Evolutionary conservation across 116 monocot species (phyloP), one percentile per base, ranked within the genome.

Genomic region (Zostera marina): DNA sequence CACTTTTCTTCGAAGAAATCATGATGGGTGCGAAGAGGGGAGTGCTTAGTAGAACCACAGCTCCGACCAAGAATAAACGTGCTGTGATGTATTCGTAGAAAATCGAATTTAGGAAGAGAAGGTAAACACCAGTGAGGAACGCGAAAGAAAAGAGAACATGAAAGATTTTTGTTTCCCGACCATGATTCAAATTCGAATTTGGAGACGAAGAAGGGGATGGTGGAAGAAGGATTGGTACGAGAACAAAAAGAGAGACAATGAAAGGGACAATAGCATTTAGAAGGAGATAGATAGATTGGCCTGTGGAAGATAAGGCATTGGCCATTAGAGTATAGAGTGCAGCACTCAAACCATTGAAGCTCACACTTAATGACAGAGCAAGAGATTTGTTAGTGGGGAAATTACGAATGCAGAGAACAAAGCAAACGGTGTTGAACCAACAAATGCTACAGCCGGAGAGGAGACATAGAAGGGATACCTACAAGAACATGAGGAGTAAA

Each of bases 381-480:
- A 87, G 67, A 22, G 87, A 52, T 41, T 76, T 67, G 76, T 76
- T 74, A 0, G 67, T 19, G 12, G 80, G 66, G 77, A 92, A 92
- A 58, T 74, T 87, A 14, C 65, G 75, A 44, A 73, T 68, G 76
- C 92, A 92, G 44, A 92, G 76, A 20, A 83, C 78, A 65, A 87
- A 92, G 72, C 87, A 87, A 3, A 92, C 70, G 0, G 92, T 92
- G 81, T 92, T 92, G 79, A 87, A 87, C 92, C 92, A 92, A 65
- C 87, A 92, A 53, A 87, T 87, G 76, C 87, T 87, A 59, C 71
- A 74, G 0, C 92, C 93, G 0, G 84, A 81, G 21, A 87, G 44
- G 26, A 87, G 63, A 68, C 92, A 83, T 7, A 87, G 65, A 21
- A 83, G 49, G 57, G 84, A 87, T 41, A 84, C 84, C 87, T 92